Evolutionary conservation across 768 basidiomycete species (phyloP).

Genomic region (Lactarius indigo): DNA sequence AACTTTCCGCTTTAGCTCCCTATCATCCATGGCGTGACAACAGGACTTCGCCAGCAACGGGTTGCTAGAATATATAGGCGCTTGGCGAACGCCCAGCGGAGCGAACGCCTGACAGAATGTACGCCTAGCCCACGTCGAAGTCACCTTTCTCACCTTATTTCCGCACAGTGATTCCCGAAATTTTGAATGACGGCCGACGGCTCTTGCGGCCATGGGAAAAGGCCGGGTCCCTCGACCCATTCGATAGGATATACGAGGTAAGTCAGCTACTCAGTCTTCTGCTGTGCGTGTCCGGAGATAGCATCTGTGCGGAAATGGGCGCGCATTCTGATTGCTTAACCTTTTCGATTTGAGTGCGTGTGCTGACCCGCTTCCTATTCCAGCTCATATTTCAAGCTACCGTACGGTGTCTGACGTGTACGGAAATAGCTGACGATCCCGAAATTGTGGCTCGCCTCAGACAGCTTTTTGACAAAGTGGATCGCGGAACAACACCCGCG

Average conservation of each 20-base stretch:
- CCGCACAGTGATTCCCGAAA: constrained; percentile 56
- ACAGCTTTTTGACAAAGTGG: constrained; percentile 62
- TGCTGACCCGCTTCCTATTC: constrained; percentile 5
- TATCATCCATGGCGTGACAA: constrained; percentile 71
- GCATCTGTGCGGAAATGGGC: constrained; percentile 1
- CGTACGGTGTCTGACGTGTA: constrained; percentile 60
- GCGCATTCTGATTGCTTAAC: background rate
- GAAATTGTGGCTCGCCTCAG: constrained; percentile 58
- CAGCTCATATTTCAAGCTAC: constrained; percentile 69
- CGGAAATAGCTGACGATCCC: constrained; percentile 68
- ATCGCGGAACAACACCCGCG: constrained; percentile 66
- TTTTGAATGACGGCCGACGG: constrained; percentile 60
- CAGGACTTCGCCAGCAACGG: constrained; percentile 58
- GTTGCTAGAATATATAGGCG: constrained; percentile 71
- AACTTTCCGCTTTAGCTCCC: constrained; percentile 51
- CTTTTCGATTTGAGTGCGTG: background rate
- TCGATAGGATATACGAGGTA: constrained; percentile 66
- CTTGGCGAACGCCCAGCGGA: constrained; percentile 58
- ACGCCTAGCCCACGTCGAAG: constrained; percentile 31
- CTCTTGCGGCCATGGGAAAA: constrained; percentile 63
- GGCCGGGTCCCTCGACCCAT: constrained; percentile 66
- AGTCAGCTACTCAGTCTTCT: constrained; percentile 25
- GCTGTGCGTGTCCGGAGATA: constrained; percentile 6
- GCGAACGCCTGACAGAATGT: constrained; percentile 59
- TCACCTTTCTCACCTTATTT: constrained; percentile 19